Conservation (phyloP, 495 filamentous ascomycete genomes). For the Copromyces sp. region DNA sequence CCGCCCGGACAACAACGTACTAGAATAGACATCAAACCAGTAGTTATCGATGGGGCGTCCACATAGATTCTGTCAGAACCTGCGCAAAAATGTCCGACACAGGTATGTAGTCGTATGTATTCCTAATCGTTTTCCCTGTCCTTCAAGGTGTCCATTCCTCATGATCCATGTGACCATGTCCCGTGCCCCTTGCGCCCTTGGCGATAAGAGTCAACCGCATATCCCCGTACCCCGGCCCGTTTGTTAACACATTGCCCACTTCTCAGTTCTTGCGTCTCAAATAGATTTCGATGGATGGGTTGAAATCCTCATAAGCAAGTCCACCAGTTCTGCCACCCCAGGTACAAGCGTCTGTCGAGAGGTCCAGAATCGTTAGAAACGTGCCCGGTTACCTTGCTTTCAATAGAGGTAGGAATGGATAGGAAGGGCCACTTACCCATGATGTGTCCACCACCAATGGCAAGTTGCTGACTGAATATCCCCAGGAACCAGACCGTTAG, state of each 20-base stretch:
- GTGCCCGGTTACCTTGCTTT: not conserved
- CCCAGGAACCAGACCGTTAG: not conserved
- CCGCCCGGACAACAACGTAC: not conserved
- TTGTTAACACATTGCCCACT: not conserved
- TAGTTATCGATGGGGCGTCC: not conserved
- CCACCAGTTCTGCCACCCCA: not conserved
- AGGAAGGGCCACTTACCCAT: not conserved
- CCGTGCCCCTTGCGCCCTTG: not conserved
- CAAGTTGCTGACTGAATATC: not conserved
- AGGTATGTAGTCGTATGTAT: not conserved
- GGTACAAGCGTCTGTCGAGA: not conserved
- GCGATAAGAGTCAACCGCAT: not conserved
- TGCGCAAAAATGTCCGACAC: not conserved
- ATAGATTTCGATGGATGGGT: not conserved
- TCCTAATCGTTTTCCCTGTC: not conserved
- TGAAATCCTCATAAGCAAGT: fast-evolving
- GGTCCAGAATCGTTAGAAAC: not conserved
- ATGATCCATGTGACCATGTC: not conserved
- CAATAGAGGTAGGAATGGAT: not conserved
- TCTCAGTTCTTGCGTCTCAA: not conserved
- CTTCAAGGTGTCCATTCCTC: not conserved
- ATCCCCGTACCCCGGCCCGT: not conserved
- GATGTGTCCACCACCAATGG: not conserved
- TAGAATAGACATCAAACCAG: not conserved
- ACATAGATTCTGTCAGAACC: not conserved